Percentiles rank a stretch among this genome's conserved stretches.
Conservation (phyloP, 1,139 yeast genomes). For the Groenewaldozyma auringiensis region DNA sequence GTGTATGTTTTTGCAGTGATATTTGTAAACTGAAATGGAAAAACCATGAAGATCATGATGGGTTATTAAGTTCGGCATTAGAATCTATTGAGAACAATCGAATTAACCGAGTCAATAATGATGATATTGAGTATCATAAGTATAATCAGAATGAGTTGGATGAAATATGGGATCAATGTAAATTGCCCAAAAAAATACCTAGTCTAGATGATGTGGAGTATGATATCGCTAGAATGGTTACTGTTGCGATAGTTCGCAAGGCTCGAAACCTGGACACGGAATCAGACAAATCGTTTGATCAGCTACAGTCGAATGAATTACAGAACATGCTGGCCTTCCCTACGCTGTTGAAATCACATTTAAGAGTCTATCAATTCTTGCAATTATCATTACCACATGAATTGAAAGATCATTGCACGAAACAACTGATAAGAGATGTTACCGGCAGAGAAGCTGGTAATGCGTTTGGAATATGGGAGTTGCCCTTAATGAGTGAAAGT, state of each 20-base stretch:
- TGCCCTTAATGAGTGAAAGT: constrained; percentile 37
- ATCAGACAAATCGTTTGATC: constrained; percentile 30
- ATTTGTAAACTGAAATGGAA: constrained; percentile 38
- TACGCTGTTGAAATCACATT: constrained; percentile 43
- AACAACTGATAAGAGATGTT: constrained; percentile 39
- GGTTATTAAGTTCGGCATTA: constrained; percentile 28
- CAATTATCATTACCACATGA: constrained; percentile 36
- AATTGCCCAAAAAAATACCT: constrained; percentile 20
- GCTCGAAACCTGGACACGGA: constrained; percentile 7
- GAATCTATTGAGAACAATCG: constrained; percentile 25
- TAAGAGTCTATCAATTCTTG: constrained; percentile 46
- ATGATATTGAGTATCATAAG: not conserved
- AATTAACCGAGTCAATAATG: not conserved
- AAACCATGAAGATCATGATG: constrained; percentile 23
- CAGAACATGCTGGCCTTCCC: constrained; percentile 46
- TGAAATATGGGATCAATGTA: constrained; percentile 18
- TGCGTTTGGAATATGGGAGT: constrained; percentile 69
- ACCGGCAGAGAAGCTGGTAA: constrained; percentile 64
- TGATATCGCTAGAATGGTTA: constrained; percentile 34
- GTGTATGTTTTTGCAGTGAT: constrained; percentile 49
- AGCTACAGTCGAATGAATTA: constrained; percentile 50
- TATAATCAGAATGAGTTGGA: constrained; percentile 1
- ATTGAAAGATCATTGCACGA: constrained; percentile 37
- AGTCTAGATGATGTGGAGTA: constrained; percentile 36
- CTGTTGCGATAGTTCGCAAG: constrained; percentile 22